phyloP scores from a whole-genome alignment of 345 rosid genomes.

The Euphorbia peplus region DNA sequence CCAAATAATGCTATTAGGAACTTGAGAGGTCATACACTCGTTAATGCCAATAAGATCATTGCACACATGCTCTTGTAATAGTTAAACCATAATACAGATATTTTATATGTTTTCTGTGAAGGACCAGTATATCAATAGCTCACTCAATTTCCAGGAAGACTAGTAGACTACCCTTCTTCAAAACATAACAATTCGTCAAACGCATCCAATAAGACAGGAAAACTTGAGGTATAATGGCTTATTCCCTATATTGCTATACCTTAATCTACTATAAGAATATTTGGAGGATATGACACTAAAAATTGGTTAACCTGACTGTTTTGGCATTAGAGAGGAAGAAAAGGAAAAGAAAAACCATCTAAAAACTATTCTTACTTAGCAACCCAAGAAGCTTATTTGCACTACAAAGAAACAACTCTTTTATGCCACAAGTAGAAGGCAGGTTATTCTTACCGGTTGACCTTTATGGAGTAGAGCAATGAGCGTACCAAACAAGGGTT shows the following conservation, averaged over 20 bases:
- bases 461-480: constrained; percentile 73
- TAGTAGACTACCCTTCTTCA: background rate
- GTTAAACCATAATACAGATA: background rate
- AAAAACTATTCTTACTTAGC: too few species aligned
- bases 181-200: background rate
- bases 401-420: background rate
- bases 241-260: background rate
- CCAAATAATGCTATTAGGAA: background rate
- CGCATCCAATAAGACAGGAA: background rate
- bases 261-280: background rate
- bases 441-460: constrained; percentile 63
- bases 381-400: background rate
- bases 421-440: background rate
- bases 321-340: background rate
- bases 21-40: background rate
- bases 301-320: background rate
- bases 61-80: background rate
- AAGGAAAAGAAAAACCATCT: background rate
- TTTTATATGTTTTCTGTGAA: background rate
- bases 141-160: background rate
- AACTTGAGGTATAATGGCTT: background rate
- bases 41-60: background rate
- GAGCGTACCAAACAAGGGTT: constrained; percentile 89
- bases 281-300: background rate
- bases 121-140: background rate